A percentile compares a stretch with the other conserved stretches of the same genome.
These are phyloP conservation scores for Adansonia grandidieri DNA, from an alignment of 441 rosid species.

Conservation along the genomic window DNA sequence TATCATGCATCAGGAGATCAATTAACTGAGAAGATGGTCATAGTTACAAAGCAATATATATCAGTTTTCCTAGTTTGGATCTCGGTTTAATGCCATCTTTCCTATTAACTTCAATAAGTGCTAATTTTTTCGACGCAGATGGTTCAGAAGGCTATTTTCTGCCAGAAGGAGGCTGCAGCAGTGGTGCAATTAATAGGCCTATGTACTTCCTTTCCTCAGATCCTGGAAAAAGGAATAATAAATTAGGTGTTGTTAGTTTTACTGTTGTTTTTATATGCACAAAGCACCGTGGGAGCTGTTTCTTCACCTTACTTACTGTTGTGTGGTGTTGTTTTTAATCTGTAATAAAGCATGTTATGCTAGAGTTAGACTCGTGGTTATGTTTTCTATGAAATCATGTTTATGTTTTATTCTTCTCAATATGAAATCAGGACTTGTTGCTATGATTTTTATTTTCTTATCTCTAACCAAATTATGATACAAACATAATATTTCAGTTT, in stretches of 20 bases:
- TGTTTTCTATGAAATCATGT: neutral
- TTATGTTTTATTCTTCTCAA: neutral
- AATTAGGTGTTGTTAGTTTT: neutral
- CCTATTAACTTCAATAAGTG: neutral
- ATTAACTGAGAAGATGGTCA: neutral
- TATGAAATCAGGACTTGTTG: neutral
- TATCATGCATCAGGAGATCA: neutral
- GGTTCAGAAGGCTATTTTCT: neutral
- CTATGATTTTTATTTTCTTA: too few relatives aligned
- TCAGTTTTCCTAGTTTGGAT: neutral
- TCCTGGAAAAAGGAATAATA: neutral
- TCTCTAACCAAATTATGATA: too few relatives aligned
- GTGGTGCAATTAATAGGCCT: neutral
- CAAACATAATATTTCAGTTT: too few relatives aligned
- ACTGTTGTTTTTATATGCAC: neutral
- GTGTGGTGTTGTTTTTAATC: neutral
- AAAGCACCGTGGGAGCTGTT: neutral
- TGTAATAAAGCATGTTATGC: neutral
- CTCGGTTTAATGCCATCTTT: neutral
- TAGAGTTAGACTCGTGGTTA: neutral
- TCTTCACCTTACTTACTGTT: neutral
- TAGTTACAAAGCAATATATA: neutral
- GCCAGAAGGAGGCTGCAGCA: neutral
- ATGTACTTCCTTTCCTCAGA: neutral
- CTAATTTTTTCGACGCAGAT: neutral